phyloP scores from a whole-genome alignment of 371 early-diverging fungal species.

The Apophysomyces sp. region DNA sequence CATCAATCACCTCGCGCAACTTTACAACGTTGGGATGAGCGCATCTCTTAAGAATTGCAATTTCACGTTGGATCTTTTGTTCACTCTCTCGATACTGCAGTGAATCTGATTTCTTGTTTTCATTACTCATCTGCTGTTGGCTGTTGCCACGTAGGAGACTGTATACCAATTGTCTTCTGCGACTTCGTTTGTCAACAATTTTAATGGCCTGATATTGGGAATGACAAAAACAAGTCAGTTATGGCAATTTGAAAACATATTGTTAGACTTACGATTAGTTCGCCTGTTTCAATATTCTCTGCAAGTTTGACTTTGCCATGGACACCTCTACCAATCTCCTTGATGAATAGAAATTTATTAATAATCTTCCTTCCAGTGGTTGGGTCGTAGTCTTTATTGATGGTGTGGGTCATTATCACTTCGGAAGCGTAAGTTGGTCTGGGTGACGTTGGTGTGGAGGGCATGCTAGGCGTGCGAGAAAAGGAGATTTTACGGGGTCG shows the following conservation, averaged over 20 bases:
- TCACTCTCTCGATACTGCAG: slow-evolving; percentile 55
- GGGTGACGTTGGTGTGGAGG: slow-evolving; percentile 13
- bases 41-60: slow-evolving; percentile 92
- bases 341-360: slow-evolving; percentile 87
- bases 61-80: slow-evolving; percentile 88
- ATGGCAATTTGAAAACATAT: too few species aligned
- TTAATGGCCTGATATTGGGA: slow-evolving; percentile 68
- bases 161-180: slow-evolving; percentile 61
- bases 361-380: slow-evolving; percentile 88
- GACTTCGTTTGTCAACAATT: slow-evolving; percentile 75
- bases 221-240: slow-evolving; percentile 1
- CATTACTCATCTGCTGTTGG: neutral
- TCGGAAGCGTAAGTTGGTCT: slow-evolving; percentile 1
- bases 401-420: slow-evolving; percentile 37
- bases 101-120: slow-evolving; percentile 5
- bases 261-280: slow-evolving; percentile 66
- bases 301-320: slow-evolving; percentile 95
- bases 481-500: slow-evolving; percentile 23
- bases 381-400: slow-evolving; percentile 78
- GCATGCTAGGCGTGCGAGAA: slow-evolving; percentile 9
- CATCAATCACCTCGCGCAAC: slow-evolving; percentile 92
- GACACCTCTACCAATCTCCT: slow-evolving; percentile 88
- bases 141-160: slow-evolving; percentile 21
- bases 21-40: slow-evolving; percentile 90
- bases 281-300: slow-evolving; percentile 71